Base-by-base conservation (phyloP, 305 asterid species). In the Fraxinus nigra region DNA sequence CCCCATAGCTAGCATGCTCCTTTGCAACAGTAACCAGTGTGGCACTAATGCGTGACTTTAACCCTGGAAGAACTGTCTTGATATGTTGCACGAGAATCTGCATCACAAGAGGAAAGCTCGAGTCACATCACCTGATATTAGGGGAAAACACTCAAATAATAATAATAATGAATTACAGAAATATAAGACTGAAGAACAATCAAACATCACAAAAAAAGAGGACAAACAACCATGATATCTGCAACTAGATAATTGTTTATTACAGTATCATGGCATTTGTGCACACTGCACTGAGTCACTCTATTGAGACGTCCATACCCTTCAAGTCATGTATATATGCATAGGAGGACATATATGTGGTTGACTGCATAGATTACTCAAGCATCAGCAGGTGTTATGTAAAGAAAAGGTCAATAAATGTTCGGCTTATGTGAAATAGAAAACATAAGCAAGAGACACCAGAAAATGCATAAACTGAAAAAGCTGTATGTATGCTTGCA, bases 1-100 rank as follows among this genome's bases (percentile, higher is more conserved):
- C 99, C 73, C 99, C 99, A 73, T 90, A 97, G 89, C 98, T 93
- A 79, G 99, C 95, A 81, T 94, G 98, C 92, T 97, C 99, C 87
- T 97, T 97, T 70, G 99, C 99, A 83, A 92, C 99, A 79, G 97
- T 86, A 77, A 95, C 98, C 82, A 97, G 88, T 32, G 89, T 89
- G 76, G 96, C 86, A 85, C 97, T 94, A 83, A 97, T 91, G 84
- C 97, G 98, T n/a, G 95, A 85, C 86, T 93, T 97, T 87, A 97
- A 84, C 79, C 97, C 98, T 76, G 99, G 99, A 89, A 97, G 98
- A 87, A 97, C 90, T n/a, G 98, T 87, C 87, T 91, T 92, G 78
- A 97, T 97, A 88, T 97, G 99, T 85, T 91, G 98, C 76, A 93
- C 96, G 77, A 97, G 91, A 85, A 94, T 92, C 99, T 97, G 94